Conservation (phyloP, 1,284 basidiomycete species). For the Fomitopsis palustris region DNA sequence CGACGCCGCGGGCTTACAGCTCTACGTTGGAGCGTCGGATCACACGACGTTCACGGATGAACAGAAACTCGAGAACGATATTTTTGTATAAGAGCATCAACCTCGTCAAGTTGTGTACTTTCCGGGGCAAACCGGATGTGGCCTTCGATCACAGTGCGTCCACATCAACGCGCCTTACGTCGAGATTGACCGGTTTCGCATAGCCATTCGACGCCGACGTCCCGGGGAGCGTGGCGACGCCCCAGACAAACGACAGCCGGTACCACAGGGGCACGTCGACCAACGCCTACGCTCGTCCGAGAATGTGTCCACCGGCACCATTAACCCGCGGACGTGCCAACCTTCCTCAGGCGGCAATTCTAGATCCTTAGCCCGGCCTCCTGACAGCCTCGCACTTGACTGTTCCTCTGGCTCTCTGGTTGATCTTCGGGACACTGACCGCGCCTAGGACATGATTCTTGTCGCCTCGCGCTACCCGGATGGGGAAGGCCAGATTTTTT, state of each 20-base stretch:
- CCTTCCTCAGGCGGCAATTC: conserved; percentile 39
- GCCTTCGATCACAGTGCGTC: conserved; percentile 60
- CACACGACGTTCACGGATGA: conserved; percentile 42
- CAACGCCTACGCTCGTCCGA: conserved; percentile 43
- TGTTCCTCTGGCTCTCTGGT: conserved; percentile 51
- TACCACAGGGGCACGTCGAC: conserved; percentile 44
- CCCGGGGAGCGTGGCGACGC: conserved; percentile 33
- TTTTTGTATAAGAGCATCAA: conserved; percentile 50
- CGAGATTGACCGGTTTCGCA: neutral
- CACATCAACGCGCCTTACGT: neutral
- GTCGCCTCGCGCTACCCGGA: conserved; percentile 46
- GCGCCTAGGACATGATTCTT: conserved; percentile 40
- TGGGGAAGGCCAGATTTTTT: conserved; percentile 49
- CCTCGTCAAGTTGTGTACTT: conserved; percentile 51
- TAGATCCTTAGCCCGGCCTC: conserved; percentile 69
- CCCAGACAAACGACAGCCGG: conserved; percentile 42
- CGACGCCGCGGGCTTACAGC: conserved; percentile 54
- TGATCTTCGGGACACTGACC: conserved; percentile 50
- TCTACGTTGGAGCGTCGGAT: conserved; percentile 31
- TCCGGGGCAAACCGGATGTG: conserved; percentile 50
- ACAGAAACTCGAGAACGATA: conserved; percentile 45
- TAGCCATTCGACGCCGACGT: conserved; percentile 40
- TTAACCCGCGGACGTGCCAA: conserved; percentile 33
- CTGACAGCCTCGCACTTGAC: conserved; percentile 46
- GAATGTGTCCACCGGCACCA: conserved; percentile 33